These are phyloP conservation scores for Plasmodium malariae DNA, from an alignment of 169 alveolate genomes.

Conservation along the genomic window DNA sequence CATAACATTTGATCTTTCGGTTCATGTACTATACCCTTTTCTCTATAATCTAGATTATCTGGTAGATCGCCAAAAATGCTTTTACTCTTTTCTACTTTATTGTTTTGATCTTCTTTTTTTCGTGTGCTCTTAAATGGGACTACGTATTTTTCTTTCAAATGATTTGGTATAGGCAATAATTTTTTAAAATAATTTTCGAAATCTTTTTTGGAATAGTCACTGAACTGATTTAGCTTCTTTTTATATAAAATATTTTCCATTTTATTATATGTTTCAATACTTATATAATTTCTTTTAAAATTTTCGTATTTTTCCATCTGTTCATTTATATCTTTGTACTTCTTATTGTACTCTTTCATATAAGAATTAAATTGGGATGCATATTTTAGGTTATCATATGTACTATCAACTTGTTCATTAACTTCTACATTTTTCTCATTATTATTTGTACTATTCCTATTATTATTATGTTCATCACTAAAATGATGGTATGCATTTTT, in stretches of 20 bases:
- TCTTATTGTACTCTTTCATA: constrained; percentile 60
- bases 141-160: constrained; percentile 41
- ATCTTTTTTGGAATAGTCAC: constrained; percentile 69
- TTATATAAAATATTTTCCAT: constrained; percentile 14
- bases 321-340: constrained; percentile 35
- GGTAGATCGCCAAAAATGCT: background rate
- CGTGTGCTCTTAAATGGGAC: constrained; percentile 5
- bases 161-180: constrained; percentile 25
- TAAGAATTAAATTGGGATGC: constrained; percentile 33
- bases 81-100: background rate
- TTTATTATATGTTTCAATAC: constrained; percentile 26
- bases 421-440: background rate
- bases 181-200: constrained; percentile 43
- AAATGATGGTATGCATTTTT: background rate
- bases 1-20: constrained; percentile 87
- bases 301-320: constrained; percentile 47
- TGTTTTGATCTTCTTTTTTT: background rate
- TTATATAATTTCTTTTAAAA: constrained; percentile 31
- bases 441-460: background rate
- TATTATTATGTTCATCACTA: background rate
- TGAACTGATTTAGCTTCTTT: constrained; percentile 36
- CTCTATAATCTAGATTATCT: constrained; percentile 46
- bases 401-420: background rate
- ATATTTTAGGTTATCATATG: constrained; percentile 35
- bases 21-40: constrained; percentile 39